Evolutionary conservation across 345 rosid species (phyloP).

Genomic region (Geranium rotundifolium): DNA sequence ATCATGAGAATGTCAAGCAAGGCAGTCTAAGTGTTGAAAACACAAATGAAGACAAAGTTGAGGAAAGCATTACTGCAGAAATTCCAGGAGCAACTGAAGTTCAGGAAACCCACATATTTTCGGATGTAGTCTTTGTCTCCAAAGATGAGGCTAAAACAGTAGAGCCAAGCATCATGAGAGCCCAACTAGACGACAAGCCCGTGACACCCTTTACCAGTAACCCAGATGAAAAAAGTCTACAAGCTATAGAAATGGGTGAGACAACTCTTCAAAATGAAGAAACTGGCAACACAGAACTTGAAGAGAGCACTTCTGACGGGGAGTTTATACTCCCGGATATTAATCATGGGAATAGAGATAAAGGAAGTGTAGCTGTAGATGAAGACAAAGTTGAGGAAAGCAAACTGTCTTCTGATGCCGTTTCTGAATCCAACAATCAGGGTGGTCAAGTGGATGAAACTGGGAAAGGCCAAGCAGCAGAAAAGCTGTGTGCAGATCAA

Average conservation of each 20-base stretch:
- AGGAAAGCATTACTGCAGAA: neutral
- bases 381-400: constrained; percentile 7
- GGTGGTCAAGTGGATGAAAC: constrained; percentile 3
- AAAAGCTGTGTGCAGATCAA: neutral
- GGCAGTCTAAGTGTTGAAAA: neutral
- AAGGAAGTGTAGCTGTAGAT: neutral
- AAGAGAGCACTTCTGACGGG: constrained; percentile 13
- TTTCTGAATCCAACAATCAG: constrained; percentile 1
- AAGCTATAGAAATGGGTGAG: constrained; percentile 10
- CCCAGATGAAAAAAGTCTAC: constrained; percentile 5
- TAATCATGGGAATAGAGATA: constrained; percentile 8
- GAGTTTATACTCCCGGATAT: constrained; percentile 8
- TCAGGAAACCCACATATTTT: neutral
- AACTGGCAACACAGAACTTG: neutral
- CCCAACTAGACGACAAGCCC: constrained; percentile 11
- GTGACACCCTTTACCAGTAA: constrained; percentile 6
- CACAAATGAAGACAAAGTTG: neutral
- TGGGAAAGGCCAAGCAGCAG: constrained; percentile 1
- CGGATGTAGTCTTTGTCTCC: neutral
- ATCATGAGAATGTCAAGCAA: neutral
- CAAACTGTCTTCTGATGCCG: neutral
- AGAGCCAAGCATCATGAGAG: constrained; percentile 12
- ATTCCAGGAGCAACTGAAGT: neutral
- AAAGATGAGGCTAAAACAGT: constrained; percentile 3
- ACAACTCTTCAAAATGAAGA: constrained; percentile 12